Evolutionary conservation across 108 stramenopile species (phyloP), one percentile per base, ranked within the genome.

Genomic region (Skeletonema costatum): DNA sequence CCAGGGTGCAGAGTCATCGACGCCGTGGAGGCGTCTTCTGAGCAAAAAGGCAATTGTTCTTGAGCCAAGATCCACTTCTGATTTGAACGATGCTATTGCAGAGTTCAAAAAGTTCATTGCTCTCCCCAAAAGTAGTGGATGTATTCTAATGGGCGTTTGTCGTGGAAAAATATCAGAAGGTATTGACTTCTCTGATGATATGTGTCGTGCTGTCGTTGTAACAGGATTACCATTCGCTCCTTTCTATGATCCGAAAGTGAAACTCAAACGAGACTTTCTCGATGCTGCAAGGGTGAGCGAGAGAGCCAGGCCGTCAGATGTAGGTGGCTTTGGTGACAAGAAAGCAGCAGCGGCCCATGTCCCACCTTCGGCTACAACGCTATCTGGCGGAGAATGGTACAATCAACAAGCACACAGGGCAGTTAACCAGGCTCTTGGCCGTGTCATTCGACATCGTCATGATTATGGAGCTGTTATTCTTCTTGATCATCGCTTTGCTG

Each of bases 191-290:
- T 75, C 85, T 8, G 93, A 99, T 87, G 82, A 95, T 46, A 88
- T 88, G 85, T 98, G 97, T 35, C 92, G 98, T 25, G 88, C 92
- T 10, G 98, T 98, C n/a, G 78, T 99, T 32, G 91, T 99, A 29
- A 98, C 99, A 12, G 99, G 99, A 25, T 72, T 99, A 13, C 99
- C 99, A 19, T 99, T 97, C 82, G 93, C 98, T 9, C 98, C 98
- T 4, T 85, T 89, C 12, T 79, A 88, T 64, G 98, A 99, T 87
- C 95, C 98, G 4, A 93, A 96, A 77, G 97, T 99, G 8, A 89
- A 90, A 67, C 79, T 97, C 69, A 99, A 99, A 76, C 88, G 92
- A 17, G 89, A 96, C 70, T 99, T 93, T 75, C 86, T 99, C 14
- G 97, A 98, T 70, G 80, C 89, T 25, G 86, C 87, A 3, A 68